Percentiles rank a stretch among this genome's conserved stretches.
phyloP scores from a whole-genome alignment of 2,329 filamentous ascomycete species.

The Colletotrichum plurivorum region DNA sequence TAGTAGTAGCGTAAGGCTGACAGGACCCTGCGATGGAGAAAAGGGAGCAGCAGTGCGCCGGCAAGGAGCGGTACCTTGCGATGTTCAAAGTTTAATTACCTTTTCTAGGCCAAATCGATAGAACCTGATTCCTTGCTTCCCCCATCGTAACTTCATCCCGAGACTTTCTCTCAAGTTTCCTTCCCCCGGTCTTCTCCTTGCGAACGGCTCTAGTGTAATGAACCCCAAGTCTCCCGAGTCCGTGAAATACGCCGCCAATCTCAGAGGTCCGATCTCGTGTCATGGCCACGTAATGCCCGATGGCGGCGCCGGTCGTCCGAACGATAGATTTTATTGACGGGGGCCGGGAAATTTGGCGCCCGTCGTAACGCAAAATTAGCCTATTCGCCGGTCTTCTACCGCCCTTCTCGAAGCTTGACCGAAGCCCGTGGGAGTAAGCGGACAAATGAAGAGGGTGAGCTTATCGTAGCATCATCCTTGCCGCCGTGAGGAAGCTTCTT shows the following conservation, averaged over 20 bases:
- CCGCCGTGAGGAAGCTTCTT: constrained; percentile 19
- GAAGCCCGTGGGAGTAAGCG: constrained; percentile 30
- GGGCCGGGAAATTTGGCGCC: constrained; percentile 1
- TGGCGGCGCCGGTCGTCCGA: constrained; percentile 2
- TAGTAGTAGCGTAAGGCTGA: constrained; percentile 38
- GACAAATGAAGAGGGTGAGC: constrained; percentile 28
- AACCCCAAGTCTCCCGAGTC: constrained; percentile 13
- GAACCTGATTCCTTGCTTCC: background rate
- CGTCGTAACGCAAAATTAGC: background rate
- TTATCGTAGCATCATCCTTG: constrained; percentile 21
- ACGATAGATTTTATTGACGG: constrained; percentile 6
- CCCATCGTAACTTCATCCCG: constrained; percentile 22
- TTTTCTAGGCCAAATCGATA: constrained; percentile 13
- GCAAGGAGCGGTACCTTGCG: constrained; percentile 9
- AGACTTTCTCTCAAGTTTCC: background rate
- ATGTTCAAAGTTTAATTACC: constrained; percentile 22
- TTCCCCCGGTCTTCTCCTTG: background rate
- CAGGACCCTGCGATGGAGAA: constrained; percentile 19
- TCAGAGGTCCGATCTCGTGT: background rate
- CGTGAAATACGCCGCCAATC: background rate
- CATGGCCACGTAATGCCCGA: background rate
- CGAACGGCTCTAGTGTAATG: constrained; percentile 20
- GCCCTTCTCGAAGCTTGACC: constrained; percentile 30
- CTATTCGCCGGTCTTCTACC: constrained; percentile 15
- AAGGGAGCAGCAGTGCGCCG: constrained; percentile 11